Evolutionary conservation across 768 basidiomycete species (phyloP).

Genomic region (Lentinus brumalis): DNA sequence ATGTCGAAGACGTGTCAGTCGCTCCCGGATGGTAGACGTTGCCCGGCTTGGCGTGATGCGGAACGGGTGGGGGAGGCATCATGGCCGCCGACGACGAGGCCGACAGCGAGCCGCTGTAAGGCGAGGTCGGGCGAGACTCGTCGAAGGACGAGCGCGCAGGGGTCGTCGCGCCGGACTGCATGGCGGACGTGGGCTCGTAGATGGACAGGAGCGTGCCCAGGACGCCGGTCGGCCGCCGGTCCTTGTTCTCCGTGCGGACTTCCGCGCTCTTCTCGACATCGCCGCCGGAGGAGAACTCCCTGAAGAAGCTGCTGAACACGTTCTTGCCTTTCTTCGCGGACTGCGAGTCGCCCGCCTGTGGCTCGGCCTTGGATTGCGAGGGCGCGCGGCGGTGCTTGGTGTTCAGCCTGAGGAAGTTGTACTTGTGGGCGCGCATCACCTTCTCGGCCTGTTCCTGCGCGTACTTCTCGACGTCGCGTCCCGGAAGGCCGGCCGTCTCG

Average conservation of each 20-base stretch:
- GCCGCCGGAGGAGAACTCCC: slow-evolving; percentile 5
- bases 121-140: slow-evolving; percentile 21
- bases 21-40: slow-evolving; percentile 3
- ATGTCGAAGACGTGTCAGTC: slow-evolving; percentile 7
- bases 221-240: slow-evolving; percentile 48
- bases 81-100: slow-evolving; percentile 2
- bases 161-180: slow-evolving; percentile 26
- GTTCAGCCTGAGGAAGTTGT: slow-evolving; percentile 17
- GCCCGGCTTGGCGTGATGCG: not conserved
- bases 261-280: slow-evolving; percentile 28
- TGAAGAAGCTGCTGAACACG: slow-evolving; percentile 10
- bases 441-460: slow-evolving; percentile 40
- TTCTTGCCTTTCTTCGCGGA: not conserved
- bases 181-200: slow-evolving; percentile 45
- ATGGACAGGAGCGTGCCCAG: slow-evolving; percentile 67
- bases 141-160: slow-evolving; percentile 24
- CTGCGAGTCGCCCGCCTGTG: not conserved
- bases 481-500: slow-evolving; percentile 67
- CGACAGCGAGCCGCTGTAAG: slow-evolving; percentile 10
- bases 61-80: slow-evolving; percentile 7
- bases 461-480: slow-evolving; percentile 37
- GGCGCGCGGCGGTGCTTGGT: slow-evolving; percentile 9
- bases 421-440: slow-evolving; percentile 46
- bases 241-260: slow-evolving; percentile 17
- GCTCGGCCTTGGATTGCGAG: slow-evolving; percentile 8